Base-by-base conservation (phyloP, 2,329 filamentous ascomycete species). In the Sclerotinia borealis region DNA sequence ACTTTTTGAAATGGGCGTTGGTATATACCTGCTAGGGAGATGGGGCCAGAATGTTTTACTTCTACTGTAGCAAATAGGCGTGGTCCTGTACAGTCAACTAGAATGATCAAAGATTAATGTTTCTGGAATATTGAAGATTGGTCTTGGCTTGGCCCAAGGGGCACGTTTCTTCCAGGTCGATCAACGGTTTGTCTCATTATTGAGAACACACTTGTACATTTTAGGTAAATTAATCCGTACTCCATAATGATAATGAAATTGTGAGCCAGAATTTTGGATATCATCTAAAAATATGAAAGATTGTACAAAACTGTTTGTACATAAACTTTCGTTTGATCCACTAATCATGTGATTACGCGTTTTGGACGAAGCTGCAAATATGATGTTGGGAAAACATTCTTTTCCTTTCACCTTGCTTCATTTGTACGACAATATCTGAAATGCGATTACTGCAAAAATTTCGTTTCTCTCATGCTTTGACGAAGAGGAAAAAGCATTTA, bases 1-100 rank as follows among this genome's bases (percentile, higher is more conserved):
- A 22, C 17, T 56, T 22, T 29, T 49, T 49, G 64, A 41, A 51
- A 37, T 48, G 34, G 61, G 37, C n/a, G 45, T 48, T 45, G 43
- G 31, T 41, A 43, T 51, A 41, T 50, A 50, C 39, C 37, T 34
- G 36, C 59, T 47, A 49, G 51, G 48, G 34, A 43, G 51, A 49
- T 39, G 51, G 22, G 61, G 49, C 31, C 36, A n/a, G 50, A 19
- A 47, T 52, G 34, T n/a, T n/a, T 15, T 15, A 2, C 27, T 34
- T 22, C 27, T 45, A 45, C 29, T 45, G 39, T 45, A 13, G 17
- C 29, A 22, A 45, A 7, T 45, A 43, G 29, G n/a, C 19, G 41
- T 2, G 27, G 8, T 31, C 27, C 31, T 19, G 25, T 13, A 56
- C 27, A 31, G 39, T 7, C 8, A 45, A 43, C 31, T 45, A 34